Evolutionary conservation across 108 stramenopile genomes (phyloP), one percentile per base, ranked within the genome.

Genomic region (Nannochloropsis gaditana): DNA sequence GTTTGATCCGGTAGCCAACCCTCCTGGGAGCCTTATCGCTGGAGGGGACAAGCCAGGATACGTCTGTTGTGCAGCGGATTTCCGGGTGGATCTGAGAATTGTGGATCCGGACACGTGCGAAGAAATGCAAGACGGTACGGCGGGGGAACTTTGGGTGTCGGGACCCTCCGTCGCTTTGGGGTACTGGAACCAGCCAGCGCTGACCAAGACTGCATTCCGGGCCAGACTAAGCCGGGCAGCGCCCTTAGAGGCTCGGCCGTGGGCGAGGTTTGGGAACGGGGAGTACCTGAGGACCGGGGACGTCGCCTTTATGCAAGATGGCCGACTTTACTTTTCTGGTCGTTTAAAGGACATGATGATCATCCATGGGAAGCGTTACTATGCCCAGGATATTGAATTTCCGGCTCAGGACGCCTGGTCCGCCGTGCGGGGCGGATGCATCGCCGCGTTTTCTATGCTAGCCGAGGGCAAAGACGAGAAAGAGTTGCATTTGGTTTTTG

Each of bases 261-360:
- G 59, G 59, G 59, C 19, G n/a, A 73, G 59, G 59, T 73, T 73
- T 6, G 59, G 59, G 59, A 73, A 73, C n/a, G 59, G 79, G 80
- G 19, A 79, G 11, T 84, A 73, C 19, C 21, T 84, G 9, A 31
- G 84, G 79, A 84, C 84, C 5, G 84, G 84, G 2, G 84, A 84
- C 50, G 15, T 79, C 19, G 84, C 45, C 41, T 84, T 84, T 42
- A 21, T 79, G 73, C 41, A 84, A 9, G 3, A 47, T n/a, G 80
- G 80, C 17, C 41, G 45, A 17, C 73, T 84, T n/a, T 84, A 73
- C 73, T 73, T 79, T 42, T 84, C 41, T 9, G 84, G 84, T 10
- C 84, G 84, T 9, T 43, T 84, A 3, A 84, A 84, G 80, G 84
- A 84, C 50, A 45, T 84, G 80, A 84, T 84, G 41, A 84, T 84